A percentile compares a stretch with the other conserved stretches of the same genome.
Evolutionary conservation across 352 stramenopile species (phyloP).

Genomic region (Pythium folliculosum): DNA sequence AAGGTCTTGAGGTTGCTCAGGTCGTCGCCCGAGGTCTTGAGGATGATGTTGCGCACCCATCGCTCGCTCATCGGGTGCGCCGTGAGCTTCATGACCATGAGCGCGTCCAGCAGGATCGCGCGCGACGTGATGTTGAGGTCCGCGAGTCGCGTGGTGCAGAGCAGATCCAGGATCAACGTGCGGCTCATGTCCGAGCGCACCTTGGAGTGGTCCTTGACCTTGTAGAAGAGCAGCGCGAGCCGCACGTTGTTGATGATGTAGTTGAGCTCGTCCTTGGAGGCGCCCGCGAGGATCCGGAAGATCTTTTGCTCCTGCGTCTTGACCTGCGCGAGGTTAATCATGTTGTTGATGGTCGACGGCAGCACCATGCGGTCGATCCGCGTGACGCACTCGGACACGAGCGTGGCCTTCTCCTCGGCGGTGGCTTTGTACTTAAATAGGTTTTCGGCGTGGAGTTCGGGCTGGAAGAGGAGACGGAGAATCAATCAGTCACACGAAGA

Average conservation of each 20-base stretch:
- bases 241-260: conserved; percentile 95
- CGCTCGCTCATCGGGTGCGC: conserved; percentile 93
- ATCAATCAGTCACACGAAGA: neutral
- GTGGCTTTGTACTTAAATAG: conserved; percentile 85
- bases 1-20: conserved; percentile 96
- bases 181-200: conserved; percentile 79
- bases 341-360: conserved; percentile 88
- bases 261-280: conserved; percentile 96
- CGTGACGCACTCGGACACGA: conserved; percentile 72
- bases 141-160: conserved; percentile 92
- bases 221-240: conserved; percentile 97
- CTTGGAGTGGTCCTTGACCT: conserved; percentile 94
- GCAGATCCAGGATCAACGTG: conserved; percentile 94
- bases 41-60: conserved; percentile 97
- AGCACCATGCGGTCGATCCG: conserved; percentile 84
- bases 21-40: conserved; percentile 95
- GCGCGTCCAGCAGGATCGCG: conserved; percentile 93
- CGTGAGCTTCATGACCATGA: conserved; percentile 97
- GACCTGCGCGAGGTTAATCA: conserved; percentile 81
- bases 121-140: conserved; percentile 92
- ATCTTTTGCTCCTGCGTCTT: conserved; percentile 93
- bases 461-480: conserved; percentile 7
- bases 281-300: conserved; percentile 94
- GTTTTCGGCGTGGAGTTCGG: conserved; percentile 40
- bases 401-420: conserved; percentile 74